phyloP scores from a whole-genome alignment of 2,329 filamentous ascomycete genomes.

The Fusarium sp. region DNA sequence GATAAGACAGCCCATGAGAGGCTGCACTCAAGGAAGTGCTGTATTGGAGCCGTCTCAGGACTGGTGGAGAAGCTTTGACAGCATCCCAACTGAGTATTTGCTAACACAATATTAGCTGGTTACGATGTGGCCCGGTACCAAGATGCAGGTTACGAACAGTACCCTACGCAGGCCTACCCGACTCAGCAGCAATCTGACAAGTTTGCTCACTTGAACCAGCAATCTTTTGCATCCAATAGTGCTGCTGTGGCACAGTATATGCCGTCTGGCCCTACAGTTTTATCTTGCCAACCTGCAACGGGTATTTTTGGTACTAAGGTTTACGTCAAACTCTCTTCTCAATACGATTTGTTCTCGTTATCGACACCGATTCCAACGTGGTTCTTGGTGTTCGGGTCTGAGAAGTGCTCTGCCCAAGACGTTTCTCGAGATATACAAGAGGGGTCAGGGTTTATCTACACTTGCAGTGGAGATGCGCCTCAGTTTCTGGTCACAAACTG shows the following conservation, averaged over 20 bases:
- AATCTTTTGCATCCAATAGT: slow-evolving; percentile 69
- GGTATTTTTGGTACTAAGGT: slow-evolving; percentile 78
- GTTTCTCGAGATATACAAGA: slow-evolving; percentile 71
- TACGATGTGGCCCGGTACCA: slow-evolving; percentile 71
- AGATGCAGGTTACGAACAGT: slow-evolving; percentile 65
- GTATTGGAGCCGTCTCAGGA: background rate
- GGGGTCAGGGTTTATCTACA: slow-evolving; percentile 73
- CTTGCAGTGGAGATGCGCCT: slow-evolving; percentile 78
- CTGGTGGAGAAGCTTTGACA: background rate
- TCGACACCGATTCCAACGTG: slow-evolving; percentile 66
- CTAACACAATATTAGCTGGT: slow-evolving; percentile 52
- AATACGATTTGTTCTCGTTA: slow-evolving; percentile 75
- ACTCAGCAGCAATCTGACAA: slow-evolving; percentile 62
- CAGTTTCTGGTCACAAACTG: slow-evolving; percentile 63
- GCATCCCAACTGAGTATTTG: background rate
- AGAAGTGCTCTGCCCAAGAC: slow-evolving; percentile 70
- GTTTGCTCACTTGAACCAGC: slow-evolving; percentile 63
- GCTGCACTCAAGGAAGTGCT: background rate
- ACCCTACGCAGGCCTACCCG: slow-evolving; percentile 59
- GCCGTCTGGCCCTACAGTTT: slow-evolving; percentile 67
- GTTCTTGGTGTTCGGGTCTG: slow-evolving; percentile 80
- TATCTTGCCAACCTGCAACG: slow-evolving; percentile 74
- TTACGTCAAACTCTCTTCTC: slow-evolving; percentile 77
- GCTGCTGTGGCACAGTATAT: slow-evolving; percentile 74
- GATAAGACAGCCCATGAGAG: slow-evolving; percentile 39